phyloP scores from a whole-genome alignment of 179 eudicot species.

The Heliamphora pulchella region DNA sequence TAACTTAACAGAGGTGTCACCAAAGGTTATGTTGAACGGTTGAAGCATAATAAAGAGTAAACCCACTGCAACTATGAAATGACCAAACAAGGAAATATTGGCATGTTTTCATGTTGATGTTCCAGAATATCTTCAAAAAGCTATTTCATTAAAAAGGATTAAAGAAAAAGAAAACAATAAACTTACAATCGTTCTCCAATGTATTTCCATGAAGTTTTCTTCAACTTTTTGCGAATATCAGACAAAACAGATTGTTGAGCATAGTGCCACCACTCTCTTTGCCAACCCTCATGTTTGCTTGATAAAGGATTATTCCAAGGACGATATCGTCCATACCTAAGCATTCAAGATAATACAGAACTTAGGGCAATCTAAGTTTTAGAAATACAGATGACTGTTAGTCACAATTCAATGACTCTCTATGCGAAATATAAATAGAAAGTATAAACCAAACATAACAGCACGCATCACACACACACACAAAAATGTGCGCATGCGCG shows the following conservation, averaged over 20 bases:
- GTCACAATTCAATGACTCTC: background rate
- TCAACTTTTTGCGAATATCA: constrained; percentile 67
- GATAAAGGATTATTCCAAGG: constrained; percentile 65
- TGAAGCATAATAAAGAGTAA: no score
- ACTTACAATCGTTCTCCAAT: constrained; percentile 82
- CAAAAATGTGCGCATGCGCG: background rate
- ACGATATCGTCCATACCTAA: constrained; percentile 85
- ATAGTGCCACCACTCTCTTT: constrained; percentile 84
- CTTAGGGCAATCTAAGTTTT: background rate
- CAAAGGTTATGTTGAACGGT: background rate
- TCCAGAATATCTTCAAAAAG: background rate
- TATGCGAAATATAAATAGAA: background rate
- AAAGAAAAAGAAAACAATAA: background rate
- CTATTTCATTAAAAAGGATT: background rate
- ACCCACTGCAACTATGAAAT: background rate
- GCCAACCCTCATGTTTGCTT: constrained; percentile 69
- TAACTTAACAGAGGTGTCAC: background rate
- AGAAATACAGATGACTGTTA: constrained; percentile 1
- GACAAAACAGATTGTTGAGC: constrained; percentile 77
- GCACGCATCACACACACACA: background rate
- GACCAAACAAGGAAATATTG: constrained; percentile 1
- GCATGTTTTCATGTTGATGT: background rate
- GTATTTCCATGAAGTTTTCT: constrained; percentile 78
- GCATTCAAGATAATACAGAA: constrained; percentile 5
- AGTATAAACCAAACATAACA: background rate